Evolutionary conservation across 306 rosid genomes (phyloP).

Genomic region (Hippophae tibetana): DNA sequence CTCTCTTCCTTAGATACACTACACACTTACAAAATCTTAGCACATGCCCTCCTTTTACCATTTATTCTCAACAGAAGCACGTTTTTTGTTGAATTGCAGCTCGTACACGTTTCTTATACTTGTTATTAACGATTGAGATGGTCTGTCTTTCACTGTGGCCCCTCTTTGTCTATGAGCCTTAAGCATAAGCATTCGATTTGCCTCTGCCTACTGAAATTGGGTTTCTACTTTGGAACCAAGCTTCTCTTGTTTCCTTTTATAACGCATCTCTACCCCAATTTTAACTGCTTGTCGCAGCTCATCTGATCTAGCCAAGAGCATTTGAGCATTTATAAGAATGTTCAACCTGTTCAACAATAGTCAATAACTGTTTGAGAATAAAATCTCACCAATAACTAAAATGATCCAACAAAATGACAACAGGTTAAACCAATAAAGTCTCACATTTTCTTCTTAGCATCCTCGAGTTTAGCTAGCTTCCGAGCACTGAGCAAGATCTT

Average conservation of each 20-base stretch:
- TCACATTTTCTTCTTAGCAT: conserved; percentile 88
- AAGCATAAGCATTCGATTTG: conserved; percentile 72
- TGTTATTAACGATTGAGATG: conserved; percentile 68
- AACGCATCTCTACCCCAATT: conserved; percentile 57
- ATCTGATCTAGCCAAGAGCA: conserved; percentile 75
- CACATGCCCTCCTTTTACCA: conserved; percentile 69
- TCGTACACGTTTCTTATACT: conserved; percentile 76
- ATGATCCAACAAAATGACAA: too few relatives aligned
- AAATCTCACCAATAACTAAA: too few relatives aligned
- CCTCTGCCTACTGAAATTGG: conserved; percentile 87
- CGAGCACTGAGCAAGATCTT: conserved; percentile 74
- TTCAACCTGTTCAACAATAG: conserved; percentile 51
- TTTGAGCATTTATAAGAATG: conserved; percentile 67
- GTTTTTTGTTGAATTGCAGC: conserved; percentile 84
- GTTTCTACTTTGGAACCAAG: conserved; percentile 69
- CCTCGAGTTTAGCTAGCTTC: conserved; percentile 93
- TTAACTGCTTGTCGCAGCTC: conserved; percentile 89
- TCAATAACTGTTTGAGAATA: conserved; percentile 5
- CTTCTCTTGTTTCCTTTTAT: conserved; percentile 55
- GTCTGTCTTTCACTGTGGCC: conserved; percentile 79
- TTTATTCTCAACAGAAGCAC: conserved; percentile 83
- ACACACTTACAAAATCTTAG: conserved; percentile 65
- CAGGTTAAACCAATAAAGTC: not conserved
- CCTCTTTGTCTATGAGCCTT: conserved; percentile 75
- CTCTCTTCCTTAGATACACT: conserved; percentile 76